Evolutionary conservation across 2,329 filamentous ascomycete species (phyloP), one percentile per base, ranked within the genome.

Genomic region (Colletotrichum lentis): DNA sequence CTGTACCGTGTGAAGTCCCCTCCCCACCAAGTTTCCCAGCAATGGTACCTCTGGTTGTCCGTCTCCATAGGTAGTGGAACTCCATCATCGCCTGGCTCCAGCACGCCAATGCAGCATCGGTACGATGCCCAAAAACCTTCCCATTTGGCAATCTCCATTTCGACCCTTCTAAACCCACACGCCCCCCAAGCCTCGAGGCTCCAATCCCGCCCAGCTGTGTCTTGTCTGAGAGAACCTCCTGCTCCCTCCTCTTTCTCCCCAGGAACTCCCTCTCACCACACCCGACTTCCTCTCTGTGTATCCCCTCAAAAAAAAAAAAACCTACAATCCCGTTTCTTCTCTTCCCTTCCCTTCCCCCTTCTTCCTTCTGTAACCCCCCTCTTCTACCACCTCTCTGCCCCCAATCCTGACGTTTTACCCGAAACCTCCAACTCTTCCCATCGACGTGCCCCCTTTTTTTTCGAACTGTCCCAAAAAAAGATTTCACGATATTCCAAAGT

Each of bases 101-200:
- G 49, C 49, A 68, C 50, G 54, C 65, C 61, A 64, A 65, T 68
- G 65, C 65, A 68, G 49, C 70, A 70, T 56, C 71, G 67, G 56
- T 63, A 67, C 67, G 44, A 69, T 66, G 37, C 55, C 55, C 55
- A 58, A 61, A 67, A 70, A 67, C 61, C 69, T 69, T 69, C 66
- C 60, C 69, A 60, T 70, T 62, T 69, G 58, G 57, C 68, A 69
- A 69, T 69, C 56, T 70, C 68, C 63, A 69, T 69, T 50, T 70
- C 67, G 62, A 70, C 61, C 56, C 65, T 62, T 68, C 62, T 37
- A 57, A 44, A 20, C 53, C 52, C 55, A 22, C 18, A 31, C 46
- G 22, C 62, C 35, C 44, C 27, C 27, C 27, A 27, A 27, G 27
- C 5, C 27, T 27, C 27, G 27, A 27, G 27, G 27, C 27, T 7